These are phyloP conservation scores for Chamaenerion angustifolium DNA, from an alignment of 345 rosid genomes.

Conservation along the genomic window DNA sequence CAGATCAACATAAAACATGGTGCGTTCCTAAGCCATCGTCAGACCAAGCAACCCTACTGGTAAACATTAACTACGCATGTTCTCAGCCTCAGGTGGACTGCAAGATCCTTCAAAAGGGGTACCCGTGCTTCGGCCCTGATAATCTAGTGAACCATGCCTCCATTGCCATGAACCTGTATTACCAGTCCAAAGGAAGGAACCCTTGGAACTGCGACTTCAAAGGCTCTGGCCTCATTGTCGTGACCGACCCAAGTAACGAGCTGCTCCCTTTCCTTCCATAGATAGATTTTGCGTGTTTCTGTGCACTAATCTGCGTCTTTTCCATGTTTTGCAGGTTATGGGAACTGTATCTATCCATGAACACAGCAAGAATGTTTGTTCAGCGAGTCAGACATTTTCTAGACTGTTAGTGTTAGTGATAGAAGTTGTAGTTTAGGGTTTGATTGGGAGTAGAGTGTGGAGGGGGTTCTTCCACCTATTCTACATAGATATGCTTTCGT, in stretches of 20 bases:
- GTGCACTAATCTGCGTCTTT: neutral
- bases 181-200: conserved; percentile 21
- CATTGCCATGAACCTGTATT: conserved; percentile 37
- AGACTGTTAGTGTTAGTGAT: too few species aligned
- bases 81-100: conserved; percentile 20
- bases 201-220: conserved; percentile 31
- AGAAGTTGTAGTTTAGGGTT: too few species aligned
- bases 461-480: too few species aligned
- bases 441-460: too few species aligned
- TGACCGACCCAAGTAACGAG: conserved; percentile 14
- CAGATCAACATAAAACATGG: conserved; percentile 18
- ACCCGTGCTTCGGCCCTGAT: conserved; percentile 28
- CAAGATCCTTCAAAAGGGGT: conserved; percentile 21
- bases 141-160: conserved; percentile 31
- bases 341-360: conserved; percentile 5
- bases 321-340: conserved; percentile 10
- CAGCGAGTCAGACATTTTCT: too few species aligned
- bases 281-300: neutral
- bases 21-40: conserved; percentile 29
- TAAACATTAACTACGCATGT: conserved; percentile 28
- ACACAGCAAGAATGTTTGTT: too few species aligned
- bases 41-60: conserved; percentile 18
- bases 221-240: conserved; percentile 10
- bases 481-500: too few species aligned
- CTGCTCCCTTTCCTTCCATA: too few species aligned